Percentiles rank a stretch among this genome's conserved stretches.
Conservation (phyloP, 352 stramenopile species). For the Phytophthora melonis region DNA sequence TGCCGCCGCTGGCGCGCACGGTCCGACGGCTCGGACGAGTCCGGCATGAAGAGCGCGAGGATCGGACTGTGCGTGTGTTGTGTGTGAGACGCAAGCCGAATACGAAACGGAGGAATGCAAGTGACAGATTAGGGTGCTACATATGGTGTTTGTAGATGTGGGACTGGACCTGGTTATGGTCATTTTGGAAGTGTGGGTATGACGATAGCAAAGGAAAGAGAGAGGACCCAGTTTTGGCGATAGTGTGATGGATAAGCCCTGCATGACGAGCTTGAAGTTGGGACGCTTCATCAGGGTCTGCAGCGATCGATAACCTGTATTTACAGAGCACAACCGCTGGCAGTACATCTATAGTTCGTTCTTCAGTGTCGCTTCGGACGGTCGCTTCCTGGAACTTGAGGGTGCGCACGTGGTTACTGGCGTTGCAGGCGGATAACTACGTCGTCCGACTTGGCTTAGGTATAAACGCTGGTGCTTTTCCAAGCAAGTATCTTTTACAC, state of each 20-base stretch:
- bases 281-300: too few relatives aligned
- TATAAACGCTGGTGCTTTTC: too few relatives aligned
- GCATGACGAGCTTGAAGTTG: background rate
- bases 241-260: background rate
- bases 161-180: background rate
- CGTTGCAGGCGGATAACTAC: too few relatives aligned
- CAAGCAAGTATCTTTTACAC: too few relatives aligned
- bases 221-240: background rate
- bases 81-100: background rate
- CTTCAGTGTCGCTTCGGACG: too few relatives aligned
- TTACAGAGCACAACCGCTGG: too few relatives aligned
- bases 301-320: too few relatives aligned
- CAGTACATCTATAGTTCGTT: too few relatives aligned
- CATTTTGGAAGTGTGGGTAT: background rate
- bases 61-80: background rate
- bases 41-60: background rate
- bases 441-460: too few relatives aligned
- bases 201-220: background rate
- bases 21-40: background rate
- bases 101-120: background rate
- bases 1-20: constrained; percentile 14
- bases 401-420: too few relatives aligned
- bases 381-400: too few relatives aligned
- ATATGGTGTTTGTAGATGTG: background rate
- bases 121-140: background rate